phyloP scores from a whole-genome alignment of 331 rosid genomes.

The Rosa hybrid region DNA sequence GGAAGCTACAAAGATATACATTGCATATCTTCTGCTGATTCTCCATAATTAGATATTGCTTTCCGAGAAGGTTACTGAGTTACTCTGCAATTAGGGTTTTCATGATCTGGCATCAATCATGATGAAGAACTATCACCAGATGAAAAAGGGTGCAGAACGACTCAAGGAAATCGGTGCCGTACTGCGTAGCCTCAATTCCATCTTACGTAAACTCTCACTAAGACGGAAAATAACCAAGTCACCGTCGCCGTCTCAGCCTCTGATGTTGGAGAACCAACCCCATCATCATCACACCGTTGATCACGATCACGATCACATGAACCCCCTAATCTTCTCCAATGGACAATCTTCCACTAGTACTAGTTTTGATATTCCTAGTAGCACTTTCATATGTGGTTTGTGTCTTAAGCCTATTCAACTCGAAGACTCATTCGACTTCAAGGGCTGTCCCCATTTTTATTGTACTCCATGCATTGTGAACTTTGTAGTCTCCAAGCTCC shows the following conservation, averaged over 20 bases:
- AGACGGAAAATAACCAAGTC: neutral
- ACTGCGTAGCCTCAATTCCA: neutral
- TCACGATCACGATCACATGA: neutral
- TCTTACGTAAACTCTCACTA: neutral
- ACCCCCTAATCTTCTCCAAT: neutral
- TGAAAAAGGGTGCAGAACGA: neutral
- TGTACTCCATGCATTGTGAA: conserved; percentile 3
- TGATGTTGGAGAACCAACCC: neutral
- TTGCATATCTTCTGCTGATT: neutral
- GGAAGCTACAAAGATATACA: neutral
- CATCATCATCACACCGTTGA: neutral
- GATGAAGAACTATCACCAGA: neutral
- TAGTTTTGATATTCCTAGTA: neutral
- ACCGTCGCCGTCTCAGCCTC: neutral
- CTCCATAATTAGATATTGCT: neutral
- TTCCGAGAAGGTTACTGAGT: no score
- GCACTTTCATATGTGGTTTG: neutral
- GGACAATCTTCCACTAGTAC: neutral
- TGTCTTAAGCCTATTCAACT: neutral
- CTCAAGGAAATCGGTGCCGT: neutral
- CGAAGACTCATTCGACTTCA: neutral
- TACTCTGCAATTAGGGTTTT: neutral
- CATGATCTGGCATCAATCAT: neutral
- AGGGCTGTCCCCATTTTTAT: conserved; percentile 9
- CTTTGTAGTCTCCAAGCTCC: neutral